These are phyloP conservation scores for Sporothrix schenckii DNA, from an alignment of 2,329 filamentous ascomycete genomes.

Conservation along the genomic window DNA sequence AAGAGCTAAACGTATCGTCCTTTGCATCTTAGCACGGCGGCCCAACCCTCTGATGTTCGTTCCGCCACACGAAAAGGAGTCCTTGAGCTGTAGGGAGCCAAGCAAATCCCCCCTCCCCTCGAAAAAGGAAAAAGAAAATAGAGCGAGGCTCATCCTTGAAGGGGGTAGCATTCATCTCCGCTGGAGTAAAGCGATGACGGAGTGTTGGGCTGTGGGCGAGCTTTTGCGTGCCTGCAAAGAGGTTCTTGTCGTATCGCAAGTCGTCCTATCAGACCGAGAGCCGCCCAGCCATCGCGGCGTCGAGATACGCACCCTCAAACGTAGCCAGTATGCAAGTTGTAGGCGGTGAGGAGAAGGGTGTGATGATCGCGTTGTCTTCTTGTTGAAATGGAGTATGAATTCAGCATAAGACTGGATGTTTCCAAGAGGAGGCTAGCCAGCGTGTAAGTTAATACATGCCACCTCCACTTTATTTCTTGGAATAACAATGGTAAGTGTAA, in stretches of 20 bases:
- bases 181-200: not conserved
- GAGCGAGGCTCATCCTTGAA: not conserved
- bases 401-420: not conserved
- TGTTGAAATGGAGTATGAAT: not conserved
- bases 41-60: not conserved
- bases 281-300: not conserved
- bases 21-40: not conserved
- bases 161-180: not conserved
- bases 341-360: not conserved
- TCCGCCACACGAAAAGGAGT: not conserved
- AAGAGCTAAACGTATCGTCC: not conserved
- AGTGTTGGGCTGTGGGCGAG: not conserved
- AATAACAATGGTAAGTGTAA: not conserved
- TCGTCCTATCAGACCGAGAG: not conserved
- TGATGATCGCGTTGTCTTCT: not conserved
- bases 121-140: not conserved
- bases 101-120: too few species aligned
- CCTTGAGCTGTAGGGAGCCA: not conserved
- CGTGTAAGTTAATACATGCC: not conserved
- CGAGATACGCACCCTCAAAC: not conserved
- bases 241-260: not conserved
- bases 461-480: not conserved
- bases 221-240: not conserved
- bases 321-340: not conserved
- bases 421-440: not conserved